Evolutionary conservation across 2,329 filamentous ascomycete species (phyloP).

Genomic region (Talaromyces piceae): DNA sequence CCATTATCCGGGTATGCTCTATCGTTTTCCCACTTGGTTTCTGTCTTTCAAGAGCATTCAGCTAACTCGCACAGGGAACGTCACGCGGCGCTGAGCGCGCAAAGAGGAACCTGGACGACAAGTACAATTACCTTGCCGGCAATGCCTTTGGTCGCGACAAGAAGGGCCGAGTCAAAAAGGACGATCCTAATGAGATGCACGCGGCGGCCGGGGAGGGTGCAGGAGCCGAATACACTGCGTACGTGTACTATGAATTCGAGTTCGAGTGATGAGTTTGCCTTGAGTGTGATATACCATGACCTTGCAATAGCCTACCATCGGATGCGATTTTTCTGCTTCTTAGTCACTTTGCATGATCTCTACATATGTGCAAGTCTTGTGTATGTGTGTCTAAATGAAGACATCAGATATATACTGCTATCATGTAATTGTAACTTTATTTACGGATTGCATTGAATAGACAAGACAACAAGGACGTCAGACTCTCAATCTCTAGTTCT

Average conservation of each 20-base stretch:
- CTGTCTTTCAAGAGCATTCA: neutral
- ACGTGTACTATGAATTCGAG: constrained; percentile 95
- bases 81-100: constrained; percentile 75
- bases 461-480: neutral
- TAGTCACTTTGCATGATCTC: too few relatives aligned
- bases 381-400: too few relatives aligned
- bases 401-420: too few relatives aligned
- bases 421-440: too few relatives aligned
- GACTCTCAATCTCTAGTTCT: neutral
- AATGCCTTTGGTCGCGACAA: constrained; percentile 93
- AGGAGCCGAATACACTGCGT: constrained; percentile 82
- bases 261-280: constrained; percentile 54
- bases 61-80: constrained; percentile 57
- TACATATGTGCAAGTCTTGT: too few relatives aligned
- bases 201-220: constrained; percentile 63
- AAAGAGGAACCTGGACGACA: constrained; percentile 68
- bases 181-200: constrained; percentile 84
- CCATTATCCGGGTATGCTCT: constrained; percentile 67
- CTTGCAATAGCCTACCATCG: neutral
- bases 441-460: too few relatives aligned
- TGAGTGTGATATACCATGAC: neutral
- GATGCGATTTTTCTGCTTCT: too few relatives aligned
- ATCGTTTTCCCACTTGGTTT: neutral
- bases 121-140: constrained; percentile 86
- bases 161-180: constrained; percentile 83